Percentiles rank a stretch among this genome's conserved stretches.
phyloP scores from a whole-genome alignment of 805 yeast genomes.

The Teunomyces kruisii region DNA sequence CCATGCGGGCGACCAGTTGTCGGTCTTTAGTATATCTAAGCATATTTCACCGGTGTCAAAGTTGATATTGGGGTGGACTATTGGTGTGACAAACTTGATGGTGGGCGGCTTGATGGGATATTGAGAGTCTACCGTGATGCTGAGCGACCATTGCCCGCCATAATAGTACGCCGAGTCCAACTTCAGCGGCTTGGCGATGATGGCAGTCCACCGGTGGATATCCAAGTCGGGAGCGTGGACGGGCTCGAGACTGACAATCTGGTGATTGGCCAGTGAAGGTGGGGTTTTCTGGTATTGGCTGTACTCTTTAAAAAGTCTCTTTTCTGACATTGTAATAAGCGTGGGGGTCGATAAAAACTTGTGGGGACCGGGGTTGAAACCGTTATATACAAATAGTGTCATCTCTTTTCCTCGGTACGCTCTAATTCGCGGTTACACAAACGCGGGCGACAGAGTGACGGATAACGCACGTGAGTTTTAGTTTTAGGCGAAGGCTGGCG shows the following conservation, averaged over 20 bases:
- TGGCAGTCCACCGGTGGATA: constrained; percentile 52
- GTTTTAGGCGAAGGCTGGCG: too few species aligned
- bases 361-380: neutral
- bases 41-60: constrained; percentile 64
- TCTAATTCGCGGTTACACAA: neutral
- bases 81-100: constrained; percentile 46
- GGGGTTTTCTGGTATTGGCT: constrained; percentile 32
- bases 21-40: constrained; percentile 57
- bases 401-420: neutral
- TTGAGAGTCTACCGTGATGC: constrained; percentile 41
- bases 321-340: constrained; percentile 36
- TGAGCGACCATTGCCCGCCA: constrained; percentile 52
- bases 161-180: constrained; percentile 49
- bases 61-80: constrained; percentile 43
- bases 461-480: constrained; percentile 1
- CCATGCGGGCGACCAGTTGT: constrained; percentile 77
- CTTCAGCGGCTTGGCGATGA: constrained; percentile 47
- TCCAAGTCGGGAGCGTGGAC: constrained; percentile 34
- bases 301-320: constrained; percentile 39
- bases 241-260: constrained; percentile 47
- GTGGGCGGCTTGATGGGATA: constrained; percentile 65
- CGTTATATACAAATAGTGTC: neutral
- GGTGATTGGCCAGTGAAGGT: constrained; percentile 28
- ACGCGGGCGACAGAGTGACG: neutral
- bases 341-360: neutral